Evolutionary conservation across 805 yeast genomes (phyloP), one percentile per base, ranked within the genome.

Genomic region (Lipomyces japonicus): DNA sequence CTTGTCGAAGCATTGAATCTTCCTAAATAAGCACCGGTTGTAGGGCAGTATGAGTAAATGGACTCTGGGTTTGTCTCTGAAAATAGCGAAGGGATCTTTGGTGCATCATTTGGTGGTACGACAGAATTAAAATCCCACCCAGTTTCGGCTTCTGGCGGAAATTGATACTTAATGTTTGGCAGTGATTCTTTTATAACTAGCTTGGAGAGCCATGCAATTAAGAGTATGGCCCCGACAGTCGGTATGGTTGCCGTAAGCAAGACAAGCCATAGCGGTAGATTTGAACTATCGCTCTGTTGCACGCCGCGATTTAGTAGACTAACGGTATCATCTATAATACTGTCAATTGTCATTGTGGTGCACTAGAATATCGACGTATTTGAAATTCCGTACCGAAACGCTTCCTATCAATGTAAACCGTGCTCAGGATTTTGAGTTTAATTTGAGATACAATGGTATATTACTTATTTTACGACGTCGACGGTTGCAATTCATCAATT

Each of bases 31-130:
- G 88, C 96, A 30, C 96, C 95, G 0, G 97, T 93, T 0, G 97
- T 96, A 2, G 98, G 98, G 69, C 98, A 91, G 66, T 86, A 84
- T 53, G 90, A 80, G 63, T 87, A 90, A 54, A 91, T 86, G 57
- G 68, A 73, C 19, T 71, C 50, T 2, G 56, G 58, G 16, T 19
- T 26, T 4, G 3, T 19, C 23, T 45, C 21, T 18, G 37, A 34
- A 34, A n/a, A 34, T 19, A 34, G 37, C n/a, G 22, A 39, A 31
- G 25, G 14, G 24, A 28, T 38, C 23, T 38, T n/a, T 19, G 48
- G 44, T n/a, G 32, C 41, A 16, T 24, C 24, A 4, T 39, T 23
- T 12, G 44, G 18, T 25, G 45, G n/a, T 3, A 18, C 26, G 5
- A 28, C 18, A 5, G 21, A 4, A 16, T 24, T 19, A n/a, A 26